Percentiles rank a stretch among this genome's conserved stretches.
Conservation (phyloP, 2,329 filamentous ascomycete species). For the Fusarium hainanense region DNA sequence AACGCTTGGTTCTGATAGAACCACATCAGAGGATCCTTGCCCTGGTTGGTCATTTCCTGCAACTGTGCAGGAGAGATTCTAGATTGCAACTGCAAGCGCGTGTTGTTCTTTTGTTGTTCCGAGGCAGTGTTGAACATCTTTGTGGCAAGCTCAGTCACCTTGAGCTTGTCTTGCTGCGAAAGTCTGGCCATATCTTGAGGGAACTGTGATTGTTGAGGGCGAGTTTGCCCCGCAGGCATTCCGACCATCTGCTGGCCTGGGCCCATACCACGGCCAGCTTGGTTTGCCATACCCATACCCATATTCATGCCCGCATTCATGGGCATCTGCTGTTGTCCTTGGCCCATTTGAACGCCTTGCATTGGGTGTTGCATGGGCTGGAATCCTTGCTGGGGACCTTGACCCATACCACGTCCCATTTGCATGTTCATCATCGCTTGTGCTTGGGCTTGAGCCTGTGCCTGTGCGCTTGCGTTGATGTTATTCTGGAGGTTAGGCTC, state of each 20-base stretch:
- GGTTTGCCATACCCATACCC: slow-evolving; percentile 51
- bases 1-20: slow-evolving; percentile 62
- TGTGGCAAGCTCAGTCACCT: slow-evolving; percentile 58
- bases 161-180: slow-evolving; percentile 57
- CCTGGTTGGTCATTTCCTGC: slow-evolving; percentile 57
- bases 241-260: slow-evolving; percentile 55
- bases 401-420: slow-evolving; percentile 63
- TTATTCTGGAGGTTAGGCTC: slow-evolving; percentile 61
- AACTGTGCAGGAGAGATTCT: slow-evolving; percentile 57
- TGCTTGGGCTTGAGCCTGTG: slow-evolving; percentile 51
- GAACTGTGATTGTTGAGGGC: slow-evolving; percentile 43
- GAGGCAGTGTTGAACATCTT: slow-evolving; percentile 54
- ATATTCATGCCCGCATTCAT: slow-evolving; percentile 47
- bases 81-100: slow-evolving; percentile 49
- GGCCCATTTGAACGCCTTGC: slow-evolving; percentile 65
- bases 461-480: slow-evolving; percentile 59
- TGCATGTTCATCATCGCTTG: slow-evolving; percentile 66
- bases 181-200: slow-evolving; percentile 54
- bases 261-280: slow-evolving; percentile 55
- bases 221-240: slow-evolving; percentile 52
- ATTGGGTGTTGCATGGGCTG: slow-evolving; percentile 69
- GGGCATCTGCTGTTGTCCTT: slow-evolving; percentile 51
- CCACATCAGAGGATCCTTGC: slow-evolving; percentile 62
- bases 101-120: slow-evolving; percentile 57
- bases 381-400: slow-evolving; percentile 64